phyloP scores from a whole-genome alignment of 2,329 filamentous ascomycete genomes.

The Aspergillus clavatus region DNA sequence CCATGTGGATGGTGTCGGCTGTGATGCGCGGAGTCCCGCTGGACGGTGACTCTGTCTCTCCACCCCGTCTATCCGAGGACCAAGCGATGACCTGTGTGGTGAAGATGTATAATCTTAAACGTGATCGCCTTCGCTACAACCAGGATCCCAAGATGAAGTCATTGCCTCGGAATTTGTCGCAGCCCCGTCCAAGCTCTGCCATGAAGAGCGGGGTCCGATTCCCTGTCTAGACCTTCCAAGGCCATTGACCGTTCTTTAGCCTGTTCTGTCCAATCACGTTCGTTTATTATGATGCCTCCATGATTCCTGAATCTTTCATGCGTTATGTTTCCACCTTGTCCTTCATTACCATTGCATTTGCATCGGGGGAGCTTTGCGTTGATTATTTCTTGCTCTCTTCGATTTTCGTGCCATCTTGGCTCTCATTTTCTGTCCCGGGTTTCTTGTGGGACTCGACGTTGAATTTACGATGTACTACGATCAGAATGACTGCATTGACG shows the following conservation, averaged over 20 bases:
- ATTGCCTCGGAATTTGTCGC: slow-evolving; percentile 15
- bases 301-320: neutral
- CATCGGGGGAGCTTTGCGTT: neutral
- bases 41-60: slow-evolving; percentile 5
- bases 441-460: neutral
- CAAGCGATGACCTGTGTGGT: slow-evolving; percentile 19
- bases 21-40: slow-evolving; percentile 12
- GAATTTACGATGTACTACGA: neutral
- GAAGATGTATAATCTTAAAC: slow-evolving; percentile 16
- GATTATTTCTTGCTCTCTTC: neutral
- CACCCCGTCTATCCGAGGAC: slow-evolving; percentile 11
- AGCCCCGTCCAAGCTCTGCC: slow-evolving; percentile 9
- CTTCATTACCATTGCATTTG: neutral
- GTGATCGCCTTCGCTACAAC: slow-evolving; percentile 15
- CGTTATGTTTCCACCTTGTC: neutral
- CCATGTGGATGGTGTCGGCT: slow-evolving; percentile 17
- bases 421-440: neutral
- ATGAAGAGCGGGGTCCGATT: slow-evolving; percentile 15
- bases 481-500: neutral
- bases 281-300: no score
- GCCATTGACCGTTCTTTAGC: neutral
- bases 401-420: neutral
- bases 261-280: no score
- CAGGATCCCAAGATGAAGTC: slow-evolving; percentile 17
- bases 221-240: slow-evolving; percentile 9